A percentile compares a stretch with the other conserved stretches of the same genome.
Conservation (phyloP, 768 basidiomycete genomes). For the Rhodotorula paludigena region DNA sequence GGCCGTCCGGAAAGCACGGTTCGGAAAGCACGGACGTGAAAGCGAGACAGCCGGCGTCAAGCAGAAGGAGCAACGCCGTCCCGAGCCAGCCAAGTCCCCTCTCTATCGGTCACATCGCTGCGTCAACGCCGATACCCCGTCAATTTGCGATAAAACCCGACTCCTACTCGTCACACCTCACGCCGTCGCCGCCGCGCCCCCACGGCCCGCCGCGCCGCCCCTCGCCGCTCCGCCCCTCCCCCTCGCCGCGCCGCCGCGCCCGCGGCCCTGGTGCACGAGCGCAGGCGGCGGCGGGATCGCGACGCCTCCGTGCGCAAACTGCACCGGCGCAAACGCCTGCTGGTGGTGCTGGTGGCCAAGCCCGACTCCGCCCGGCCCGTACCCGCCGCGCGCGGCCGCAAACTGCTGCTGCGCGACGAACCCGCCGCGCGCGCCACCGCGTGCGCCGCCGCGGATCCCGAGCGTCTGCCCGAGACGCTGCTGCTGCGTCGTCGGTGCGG, state of each 20-base stretch:
- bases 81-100: no score
- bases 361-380: background rate
- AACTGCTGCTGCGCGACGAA: slow-evolving; percentile 11
- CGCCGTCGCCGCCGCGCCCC: no score
- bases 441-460: slow-evolving; percentile 26
- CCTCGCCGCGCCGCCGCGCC: background rate
- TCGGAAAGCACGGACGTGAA: no score
- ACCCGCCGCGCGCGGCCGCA: no score
- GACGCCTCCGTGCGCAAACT: background rate
- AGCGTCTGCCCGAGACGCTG: slow-evolving; percentile 30
- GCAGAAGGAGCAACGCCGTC: no score
- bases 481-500: slow-evolving; percentile 16
- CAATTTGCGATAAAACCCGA: no score
- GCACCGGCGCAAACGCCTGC: background rate
- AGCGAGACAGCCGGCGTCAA: no score
- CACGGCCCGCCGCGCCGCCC: no score
- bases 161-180: no score
- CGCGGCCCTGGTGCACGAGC: background rate
- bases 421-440: background rate
- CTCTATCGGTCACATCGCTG: no score
- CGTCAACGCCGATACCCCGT: no score
- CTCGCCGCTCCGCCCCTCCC: background rate
- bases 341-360: background rate
- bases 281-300: background rate
- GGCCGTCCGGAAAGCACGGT: no score